These are phyloP conservation scores for Lithospermum erythrorhizon DNA, from an alignment of 257 asterid species.

Conservation along the genomic window DNA sequence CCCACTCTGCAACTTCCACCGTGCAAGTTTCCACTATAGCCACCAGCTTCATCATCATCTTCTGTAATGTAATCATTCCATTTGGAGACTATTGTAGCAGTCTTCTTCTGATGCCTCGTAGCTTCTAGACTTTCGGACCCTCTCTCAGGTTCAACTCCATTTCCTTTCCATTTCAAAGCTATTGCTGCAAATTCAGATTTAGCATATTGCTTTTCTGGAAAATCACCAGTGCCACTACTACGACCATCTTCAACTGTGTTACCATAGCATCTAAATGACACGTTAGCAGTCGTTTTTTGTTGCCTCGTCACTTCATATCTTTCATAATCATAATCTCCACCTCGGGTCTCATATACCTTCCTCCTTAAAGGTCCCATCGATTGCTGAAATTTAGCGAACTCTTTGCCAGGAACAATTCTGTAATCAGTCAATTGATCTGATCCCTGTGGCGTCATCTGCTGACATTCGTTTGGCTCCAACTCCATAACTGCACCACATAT, in stretches of 20 bases:
- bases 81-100: slow-evolving; percentile 25
- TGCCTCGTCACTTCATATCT: slow-evolving; percentile 8
- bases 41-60: slow-evolving; percentile 21
- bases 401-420: not conserved
- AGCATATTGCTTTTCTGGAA: not conserved
- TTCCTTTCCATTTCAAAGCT: slow-evolving; percentile 5
- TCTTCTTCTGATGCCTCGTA: slow-evolving; percentile 11
- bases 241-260: slow-evolving; percentile 36
- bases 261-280: slow-evolving; percentile 50
- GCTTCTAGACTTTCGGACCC: slow-evolving; percentile 13
- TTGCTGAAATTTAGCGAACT: not conserved
- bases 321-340: slow-evolving; percentile 6
- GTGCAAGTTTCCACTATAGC: slow-evolving; percentile 14
- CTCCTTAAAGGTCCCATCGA: not conserved
- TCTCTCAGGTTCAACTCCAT: slow-evolving; percentile 13
- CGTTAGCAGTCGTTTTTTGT: slow-evolving; percentile 11
- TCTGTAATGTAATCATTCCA: slow-evolving; percentile 60
- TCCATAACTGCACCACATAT: slow-evolving; percentile 1
- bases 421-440: not conserved
- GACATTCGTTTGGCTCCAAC: slow-evolving; percentile 1
- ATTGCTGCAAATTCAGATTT: not conserved
- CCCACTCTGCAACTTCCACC: slow-evolving; percentile 17
- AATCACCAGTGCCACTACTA: slow-evolving; percentile 14
- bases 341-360: not conserved
- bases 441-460: not conserved